These are phyloP conservation scores for Hypoxylon subgilvum DNA, from an alignment of 495 filamentous ascomycete genomes.

Conservation along the genomic window DNA sequence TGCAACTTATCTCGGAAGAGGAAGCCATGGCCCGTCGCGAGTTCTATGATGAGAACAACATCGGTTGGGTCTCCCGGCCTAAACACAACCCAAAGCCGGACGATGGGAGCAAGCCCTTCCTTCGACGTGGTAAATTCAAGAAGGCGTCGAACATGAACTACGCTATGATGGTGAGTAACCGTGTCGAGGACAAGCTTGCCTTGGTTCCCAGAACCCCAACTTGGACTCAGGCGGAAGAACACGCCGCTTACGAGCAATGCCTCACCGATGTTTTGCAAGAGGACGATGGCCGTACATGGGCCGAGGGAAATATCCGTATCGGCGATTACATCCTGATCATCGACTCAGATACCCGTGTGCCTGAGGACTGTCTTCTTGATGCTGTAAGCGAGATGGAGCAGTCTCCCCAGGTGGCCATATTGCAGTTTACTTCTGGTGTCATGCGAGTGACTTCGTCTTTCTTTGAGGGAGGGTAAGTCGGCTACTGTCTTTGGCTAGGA, in stretches of 20 bases:
- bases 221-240: constrained; percentile 62
- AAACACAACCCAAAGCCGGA: constrained; percentile 60
- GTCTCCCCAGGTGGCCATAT: constrained; percentile 71
- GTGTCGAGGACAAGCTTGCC: constrained; percentile 64
- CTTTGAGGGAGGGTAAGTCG: constrained; percentile 62
- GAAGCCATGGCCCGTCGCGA: constrained; percentile 63
- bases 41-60: constrained; percentile 69
- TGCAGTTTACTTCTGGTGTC: constrained; percentile 72
- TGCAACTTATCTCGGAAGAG: constrained; percentile 63
- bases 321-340: constrained; percentile 73
- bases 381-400: constrained; percentile 75
- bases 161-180: constrained; percentile 62
- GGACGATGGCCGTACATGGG: constrained; percentile 68
- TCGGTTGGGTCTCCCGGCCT: constrained; percentile 67
- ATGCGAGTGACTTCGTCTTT: constrained; percentile 70
- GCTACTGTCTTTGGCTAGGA: background rate
- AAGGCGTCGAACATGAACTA: constrained; percentile 80
- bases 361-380: constrained; percentile 70
- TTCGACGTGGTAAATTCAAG: constrained; percentile 72
- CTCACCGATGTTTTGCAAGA: constrained; percentile 61
- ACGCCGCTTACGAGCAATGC: constrained; percentile 54
- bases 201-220: constrained; percentile 45
- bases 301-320: constrained; percentile 71
- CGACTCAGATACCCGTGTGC: constrained; percentile 72
- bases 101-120: constrained; percentile 50